Base-by-base conservation (phyloP, 306 rosid species). In the Vigna trinervia region DNA sequence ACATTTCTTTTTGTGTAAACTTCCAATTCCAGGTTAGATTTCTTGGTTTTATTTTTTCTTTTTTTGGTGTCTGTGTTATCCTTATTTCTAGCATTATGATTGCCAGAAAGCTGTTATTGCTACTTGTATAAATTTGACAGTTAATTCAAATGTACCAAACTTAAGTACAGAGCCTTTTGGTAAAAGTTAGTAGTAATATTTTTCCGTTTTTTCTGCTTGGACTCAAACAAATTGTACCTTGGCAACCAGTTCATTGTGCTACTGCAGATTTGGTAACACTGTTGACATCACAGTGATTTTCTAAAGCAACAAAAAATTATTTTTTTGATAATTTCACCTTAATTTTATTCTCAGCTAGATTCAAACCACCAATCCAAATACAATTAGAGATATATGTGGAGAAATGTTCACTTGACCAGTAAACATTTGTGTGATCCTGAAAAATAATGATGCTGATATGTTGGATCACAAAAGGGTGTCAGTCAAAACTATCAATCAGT, bases 1-100 rank as follows among this genome's bases (percentile, higher is more conserved):
- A 46, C 32, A 74, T 22, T 32, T 69, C 34, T 51, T 71, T 60
- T 53, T 30, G 52, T 83, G 77, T 59, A 28, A 78, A 41, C 50
- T 59, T 41, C 19, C 3, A 6, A 62, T 46, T 12, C 41, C 12
- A 17, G 15, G 26, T 54, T n/a, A 32, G 20, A 8, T 47, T 69
- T 47, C 12, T 34, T 45, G 0, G 50, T 17, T 38, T 45, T 45
- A 19, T n/a, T 64, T 4, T 36, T 45, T 45, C 54, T 17, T 64
- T 9, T 45, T 12, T 6, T 45, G 1, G 66, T 64, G 4, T 38
- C 13, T 39, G 11, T 36, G 3, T 50, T 47, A 70, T 50, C n/a
- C 61, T 32, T 50, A n/a, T 50, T 51, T 34, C 26, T 9, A 3
- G 30, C 8, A 34, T 36, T 47, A 17, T 75, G 57, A 43, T 30